Percentiles rank a stretch among this genome's conserved stretches.
Evolutionary conservation across 2,329 filamentous ascomycete species (phyloP).

Genomic region (Didymella pomorum): DNA sequence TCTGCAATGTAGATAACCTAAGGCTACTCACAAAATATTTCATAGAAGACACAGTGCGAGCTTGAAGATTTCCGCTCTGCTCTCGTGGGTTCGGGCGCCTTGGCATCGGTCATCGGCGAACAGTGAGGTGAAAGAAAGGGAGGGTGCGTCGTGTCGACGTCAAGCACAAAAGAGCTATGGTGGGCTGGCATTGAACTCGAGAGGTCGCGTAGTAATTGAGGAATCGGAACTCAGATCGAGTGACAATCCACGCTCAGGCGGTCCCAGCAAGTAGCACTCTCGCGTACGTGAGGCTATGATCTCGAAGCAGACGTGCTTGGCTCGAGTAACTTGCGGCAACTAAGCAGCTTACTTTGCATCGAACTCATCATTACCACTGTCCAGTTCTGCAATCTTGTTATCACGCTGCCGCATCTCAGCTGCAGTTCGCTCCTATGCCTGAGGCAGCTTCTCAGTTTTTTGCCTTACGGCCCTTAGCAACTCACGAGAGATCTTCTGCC

Average conservation of each 20-base stretch:
- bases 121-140: background rate
- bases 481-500: background rate
- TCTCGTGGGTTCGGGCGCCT: background rate
- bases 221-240: too few relatives aligned
- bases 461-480: background rate
- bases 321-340: background rate
- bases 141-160: background rate
- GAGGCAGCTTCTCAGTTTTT: background rate
- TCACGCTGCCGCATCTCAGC: background rate
- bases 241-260: too few relatives aligned
- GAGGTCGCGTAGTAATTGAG: too few relatives aligned
- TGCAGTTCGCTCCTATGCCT: background rate
- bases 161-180: too few relatives aligned
- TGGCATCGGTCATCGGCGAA: background rate
- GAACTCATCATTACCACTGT: background rate
- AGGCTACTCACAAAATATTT: background rate
- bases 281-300: too few relatives aligned
- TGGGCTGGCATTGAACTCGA: too few relatives aligned
- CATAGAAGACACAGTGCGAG: background rate
- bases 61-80: background rate
- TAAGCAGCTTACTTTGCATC: background rate
- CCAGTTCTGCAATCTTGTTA: background rate
- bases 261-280: too few relatives aligned
- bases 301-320: background rate
- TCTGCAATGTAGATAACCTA: background rate